Base-by-base conservation (phyloP, 2,329 filamentous ascomycete species). In the Botryosphaeria dothidea region DNA sequence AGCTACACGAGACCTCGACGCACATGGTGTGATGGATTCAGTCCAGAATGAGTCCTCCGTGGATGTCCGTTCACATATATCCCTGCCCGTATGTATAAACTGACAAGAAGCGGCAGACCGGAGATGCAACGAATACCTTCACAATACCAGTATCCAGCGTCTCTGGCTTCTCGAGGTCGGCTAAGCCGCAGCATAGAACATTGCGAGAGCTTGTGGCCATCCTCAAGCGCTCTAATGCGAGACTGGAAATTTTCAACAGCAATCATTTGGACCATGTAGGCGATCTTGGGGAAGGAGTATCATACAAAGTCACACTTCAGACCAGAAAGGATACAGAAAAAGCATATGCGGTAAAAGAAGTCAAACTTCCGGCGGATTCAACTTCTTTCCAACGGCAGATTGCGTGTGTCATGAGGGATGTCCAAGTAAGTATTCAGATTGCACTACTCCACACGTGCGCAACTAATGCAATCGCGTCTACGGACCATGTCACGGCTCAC, bases 91-190 rank as follows among this genome's bases (percentile, higher is more conserved):
- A n/a, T n/a, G n/a, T n/a, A n/a, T n/a, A n/a, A n/a, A n/a, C n/a
- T n/a, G n/a, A n/a, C n/a, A n/a, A n/a, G n/a, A n/a, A n/a, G n/a
- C n/a, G n/a, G n/a, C n/a, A n/a, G n/a, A n/a, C n/a, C n/a, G n/a
- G n/a, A n/a, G n/a, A n/a, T n/a, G n/a, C n/a, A n/a, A n/a, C n/a
- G n/a, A n/a, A n/a, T n/a, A n/a, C n/a, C n/a, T n/a, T n/a, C n/a
- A n/a, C n/a, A n/a, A n/a, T n/a, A n/a, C n/a, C n/a, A n/a, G n/a
- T 67, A 1, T 56, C 66, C 19, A 65, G 62, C 46, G 62, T 65
- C 27, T 46, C 54, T 1, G 66, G 66, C 17, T 65, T 67, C 48
- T 67, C 66, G 1, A 46, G 63, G 23, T 45, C 62, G 13, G 38
- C 3, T 3, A 21, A 54, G 8, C 29, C 23, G 4, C 25, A 62